phyloP scores from a whole-genome alignment of 345 rosid species.

The Linum lewisii region DNA sequence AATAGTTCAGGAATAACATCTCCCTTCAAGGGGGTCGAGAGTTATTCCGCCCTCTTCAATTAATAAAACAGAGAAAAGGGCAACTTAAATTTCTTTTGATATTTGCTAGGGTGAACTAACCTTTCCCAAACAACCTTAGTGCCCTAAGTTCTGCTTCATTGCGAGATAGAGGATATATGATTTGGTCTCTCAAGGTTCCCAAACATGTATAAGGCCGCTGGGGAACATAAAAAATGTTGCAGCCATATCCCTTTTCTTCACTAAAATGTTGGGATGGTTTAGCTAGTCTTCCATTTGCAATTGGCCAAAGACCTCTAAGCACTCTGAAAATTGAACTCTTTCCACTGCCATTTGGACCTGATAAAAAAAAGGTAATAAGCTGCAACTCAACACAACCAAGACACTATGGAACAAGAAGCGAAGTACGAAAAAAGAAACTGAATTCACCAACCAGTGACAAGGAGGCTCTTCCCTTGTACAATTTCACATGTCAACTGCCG shows the following conservation, averaged over 20 bases:
- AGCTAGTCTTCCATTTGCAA: constrained; percentile 61
- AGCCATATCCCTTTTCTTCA: constrained; percentile 47
- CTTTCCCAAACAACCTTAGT: constrained; percentile 37
- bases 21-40: no score
- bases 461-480: constrained; percentile 72
- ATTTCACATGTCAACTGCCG: constrained; percentile 73
- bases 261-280: constrained; percentile 52
- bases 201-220: constrained; percentile 93
- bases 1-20: not conserved
- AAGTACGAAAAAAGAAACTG: not conserved
- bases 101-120: constrained; percentile 23
- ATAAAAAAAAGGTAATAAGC: constrained; percentile 19
- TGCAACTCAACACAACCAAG: constrained; percentile 13
- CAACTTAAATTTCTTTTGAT: not conserved
- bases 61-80: not conserved
- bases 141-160: constrained; percentile 65
- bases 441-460: constrained; percentile 75
- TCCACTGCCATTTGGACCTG: constrained; percentile 98
- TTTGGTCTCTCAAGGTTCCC: constrained; percentile 97
- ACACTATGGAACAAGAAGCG: not conserved
- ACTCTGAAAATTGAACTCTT: constrained; percentile 95
- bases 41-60: not conserved
- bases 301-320: constrained; percentile 94
- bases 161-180: constrained; percentile 85
- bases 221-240: constrained; percentile 83